These are phyloP conservation scores for Acacia concinna DNA, from an alignment of 331 rosid species.

Conservation along the genomic window DNA sequence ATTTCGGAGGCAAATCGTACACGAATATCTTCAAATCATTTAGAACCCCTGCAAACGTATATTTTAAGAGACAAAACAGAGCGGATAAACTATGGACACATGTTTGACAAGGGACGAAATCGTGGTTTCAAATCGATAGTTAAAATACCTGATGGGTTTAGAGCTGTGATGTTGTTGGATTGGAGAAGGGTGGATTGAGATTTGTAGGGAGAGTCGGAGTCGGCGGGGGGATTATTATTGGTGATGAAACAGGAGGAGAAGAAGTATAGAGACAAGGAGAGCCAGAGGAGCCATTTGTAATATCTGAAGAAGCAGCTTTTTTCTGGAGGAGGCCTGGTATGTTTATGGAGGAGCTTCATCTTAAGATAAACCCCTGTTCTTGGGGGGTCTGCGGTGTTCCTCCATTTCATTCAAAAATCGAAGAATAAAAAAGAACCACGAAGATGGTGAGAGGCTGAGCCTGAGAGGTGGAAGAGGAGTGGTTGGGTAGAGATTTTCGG, in stretches of 20 bases:
- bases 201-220: slow-evolving; percentile 25
- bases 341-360: slow-evolving; percentile 65
- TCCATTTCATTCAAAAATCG: slow-evolving; percentile 48
- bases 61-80: background rate
- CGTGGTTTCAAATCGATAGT: background rate
- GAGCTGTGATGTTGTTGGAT: slow-evolving; percentile 29
- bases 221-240: slow-evolving; percentile 33
- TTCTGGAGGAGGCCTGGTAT: slow-evolving; percentile 54
- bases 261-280: slow-evolving; percentile 70
- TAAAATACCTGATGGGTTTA: slow-evolving; percentile 29
- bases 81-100: background rate
- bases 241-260: slow-evolving; percentile 61
- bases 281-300: slow-evolving; percentile 80
- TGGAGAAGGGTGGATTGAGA: slow-evolving; percentile 45
- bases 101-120: background rate
- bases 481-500: slow-evolving; percentile 56
- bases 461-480: slow-evolving; percentile 3
- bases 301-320: slow-evolving; percentile 53
- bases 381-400: slow-evolving; percentile 47
- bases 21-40: slow-evolving; percentile 59
- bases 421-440: background rate
- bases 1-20: slow-evolving; percentile 69
- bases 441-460: background rate
- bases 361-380: slow-evolving; percentile 54
- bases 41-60: slow-evolving; percentile 31